Evolutionary conservation across 768 basidiomycete genomes (phyloP).

Genomic region (Boletales sp.): DNA sequence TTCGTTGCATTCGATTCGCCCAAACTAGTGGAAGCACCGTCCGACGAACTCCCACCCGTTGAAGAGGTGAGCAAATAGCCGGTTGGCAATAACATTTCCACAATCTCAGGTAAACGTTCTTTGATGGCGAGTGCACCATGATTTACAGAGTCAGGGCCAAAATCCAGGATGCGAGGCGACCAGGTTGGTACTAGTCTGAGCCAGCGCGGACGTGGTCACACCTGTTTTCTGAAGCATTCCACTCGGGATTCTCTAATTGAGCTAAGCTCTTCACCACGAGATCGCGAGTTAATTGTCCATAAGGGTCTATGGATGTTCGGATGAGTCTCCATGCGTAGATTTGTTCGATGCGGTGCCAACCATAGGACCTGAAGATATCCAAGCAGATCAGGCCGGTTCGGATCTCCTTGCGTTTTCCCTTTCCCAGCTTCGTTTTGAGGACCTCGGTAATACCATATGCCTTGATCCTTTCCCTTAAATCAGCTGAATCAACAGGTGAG

Average conservation of each 20-base stretch:
- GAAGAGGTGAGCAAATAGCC: neutral
- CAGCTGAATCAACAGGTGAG: neutral
- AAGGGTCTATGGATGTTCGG: neutral
- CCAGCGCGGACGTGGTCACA: conserved; percentile 16
- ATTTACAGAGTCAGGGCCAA: conserved; percentile 1
- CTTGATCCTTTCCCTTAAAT: neutral
- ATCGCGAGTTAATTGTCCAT: neutral
- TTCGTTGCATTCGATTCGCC: neutral
- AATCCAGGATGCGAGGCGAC: neutral
- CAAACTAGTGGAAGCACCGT: neutral
- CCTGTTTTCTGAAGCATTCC: conserved; percentile 21
- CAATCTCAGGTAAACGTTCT: neutral
- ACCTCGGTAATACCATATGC: conserved; percentile 1
- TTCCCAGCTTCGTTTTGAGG: neutral
- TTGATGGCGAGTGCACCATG: conserved; percentile 9
- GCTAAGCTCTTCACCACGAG: neutral
- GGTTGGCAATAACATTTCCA: conserved; percentile 14
- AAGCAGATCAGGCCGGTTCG: conserved; percentile 5
- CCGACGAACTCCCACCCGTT: neutral
- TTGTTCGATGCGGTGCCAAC: neutral
- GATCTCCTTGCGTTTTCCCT: conserved; percentile 1
- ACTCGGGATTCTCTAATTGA: neutral
- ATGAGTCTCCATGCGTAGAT: neutral
- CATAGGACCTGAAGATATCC: conserved; percentile 4
- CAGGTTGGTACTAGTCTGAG: conserved; percentile 12